A percentile compares a stretch with the other conserved stretches of the same genome.
Evolutionary conservation across 257 asterid species (phyloP).

Genomic region (Mitragyna speciosa): DNA sequence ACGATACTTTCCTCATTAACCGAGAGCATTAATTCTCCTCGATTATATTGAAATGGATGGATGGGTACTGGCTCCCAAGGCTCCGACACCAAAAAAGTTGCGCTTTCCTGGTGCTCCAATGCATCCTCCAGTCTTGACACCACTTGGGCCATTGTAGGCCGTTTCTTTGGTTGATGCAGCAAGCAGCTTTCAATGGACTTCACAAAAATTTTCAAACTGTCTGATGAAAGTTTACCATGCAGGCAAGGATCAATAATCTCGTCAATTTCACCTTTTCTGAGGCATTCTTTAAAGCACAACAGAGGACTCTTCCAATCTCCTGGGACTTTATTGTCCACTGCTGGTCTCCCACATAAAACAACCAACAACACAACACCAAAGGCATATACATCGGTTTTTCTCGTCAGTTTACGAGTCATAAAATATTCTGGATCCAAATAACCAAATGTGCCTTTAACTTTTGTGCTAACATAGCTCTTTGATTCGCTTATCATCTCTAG

Average conservation of each 20-base stretch:
- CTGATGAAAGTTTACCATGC: not conserved
- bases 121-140: slow-evolving; percentile 26
- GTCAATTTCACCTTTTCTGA: not conserved
- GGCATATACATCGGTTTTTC: slow-evolving; percentile 27
- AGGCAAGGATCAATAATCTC: slow-evolving; percentile 5
- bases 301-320: not conserved
- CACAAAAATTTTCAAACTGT: slow-evolving; percentile 7
- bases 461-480: not conserved
- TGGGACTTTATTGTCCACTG: slow-evolving; percentile 1
- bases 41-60: too few relatives aligned
- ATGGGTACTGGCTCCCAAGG: too few relatives aligned
- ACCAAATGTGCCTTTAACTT: slow-evolving; percentile 18
- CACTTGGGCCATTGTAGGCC: slow-evolving; percentile 27
- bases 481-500: slow-evolving; percentile 1
- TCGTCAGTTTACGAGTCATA: slow-evolving; percentile 4
- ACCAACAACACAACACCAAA: slow-evolving; percentile 23
- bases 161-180: slow-evolving; percentile 11
- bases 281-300: slow-evolving; percentile 6
- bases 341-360: slow-evolving; percentile 16
- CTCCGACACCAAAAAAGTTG: not conserved
- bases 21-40: too few relatives aligned
- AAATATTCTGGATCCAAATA: slow-evolving; percentile 25
- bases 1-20: not conserved
- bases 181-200: slow-evolving; percentile 1
- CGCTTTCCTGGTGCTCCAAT: slow-evolving; percentile 15